Percentiles rank a stretch among this genome's conserved stretches.
Evolutionary conservation across 441 rosid species (phyloP).

Genomic region (Erodium chrysanthum): DNA sequence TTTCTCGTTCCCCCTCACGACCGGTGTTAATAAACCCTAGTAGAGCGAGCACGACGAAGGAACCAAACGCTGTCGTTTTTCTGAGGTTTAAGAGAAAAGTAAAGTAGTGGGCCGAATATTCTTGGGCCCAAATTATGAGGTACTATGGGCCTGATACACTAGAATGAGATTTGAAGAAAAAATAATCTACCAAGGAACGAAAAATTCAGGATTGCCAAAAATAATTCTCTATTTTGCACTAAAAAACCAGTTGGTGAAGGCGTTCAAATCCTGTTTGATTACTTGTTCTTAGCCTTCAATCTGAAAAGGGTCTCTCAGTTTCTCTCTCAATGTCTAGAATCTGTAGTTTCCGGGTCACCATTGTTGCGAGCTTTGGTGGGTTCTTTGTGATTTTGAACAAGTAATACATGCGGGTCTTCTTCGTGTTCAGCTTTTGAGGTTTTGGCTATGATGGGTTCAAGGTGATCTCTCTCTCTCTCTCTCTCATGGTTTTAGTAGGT

Average conservation of each 20-base stretch:
- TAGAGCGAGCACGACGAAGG: not conserved
- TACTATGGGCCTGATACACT: no score
- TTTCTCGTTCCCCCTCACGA: no score
- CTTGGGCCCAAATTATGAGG: no score
- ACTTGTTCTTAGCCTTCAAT: conserved; percentile 7
- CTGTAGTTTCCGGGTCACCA: not conserved
- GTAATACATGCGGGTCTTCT: not conserved
- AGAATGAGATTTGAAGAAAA: no score
- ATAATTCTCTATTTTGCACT: no score
- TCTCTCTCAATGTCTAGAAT: not conserved
- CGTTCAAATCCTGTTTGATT: not conserved
- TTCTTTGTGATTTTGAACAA: conserved; percentile 8
- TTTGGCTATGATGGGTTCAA: conserved; percentile 25
- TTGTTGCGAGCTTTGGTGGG: conserved; percentile 4
- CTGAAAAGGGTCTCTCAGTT: conserved; percentile 12
- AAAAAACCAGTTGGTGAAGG: not conserved
- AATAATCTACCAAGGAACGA: no score
- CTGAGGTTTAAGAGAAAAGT: no score
- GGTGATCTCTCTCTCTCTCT: conserved; percentile 21
- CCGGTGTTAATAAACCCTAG: no score
- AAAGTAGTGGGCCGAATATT: no score
- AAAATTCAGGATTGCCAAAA: not conserved
- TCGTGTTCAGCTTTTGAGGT: conserved; percentile 18
- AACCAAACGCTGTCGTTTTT: not conserved
- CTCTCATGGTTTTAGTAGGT: not conserved